Conservation (phyloP, 1,139 yeast genomes). For the Hyphopichia pseudoburtonii region DNA sequence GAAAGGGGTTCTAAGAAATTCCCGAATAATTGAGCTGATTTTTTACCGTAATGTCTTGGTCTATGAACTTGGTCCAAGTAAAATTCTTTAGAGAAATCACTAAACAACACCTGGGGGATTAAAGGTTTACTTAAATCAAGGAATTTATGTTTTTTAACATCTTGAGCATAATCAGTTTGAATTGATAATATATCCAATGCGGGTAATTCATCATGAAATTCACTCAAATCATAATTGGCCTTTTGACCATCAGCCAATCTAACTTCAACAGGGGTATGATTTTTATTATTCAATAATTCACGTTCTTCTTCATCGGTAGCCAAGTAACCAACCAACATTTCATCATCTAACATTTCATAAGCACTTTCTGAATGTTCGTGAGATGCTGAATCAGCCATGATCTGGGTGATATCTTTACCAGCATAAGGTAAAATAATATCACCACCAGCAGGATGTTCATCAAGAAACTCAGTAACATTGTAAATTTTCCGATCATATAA, state of each 20-base stretch:
- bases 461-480: slow-evolving; percentile 74
- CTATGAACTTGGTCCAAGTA: slow-evolving; percentile 95
- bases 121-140: slow-evolving; percentile 83
- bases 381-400: slow-evolving; percentile 65
- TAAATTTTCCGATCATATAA: slow-evolving; percentile 73
- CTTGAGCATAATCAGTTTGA: slow-evolving; percentile 74
- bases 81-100: slow-evolving; percentile 79
- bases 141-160: slow-evolving; percentile 76
- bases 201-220: slow-evolving; percentile 65
- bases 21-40: slow-evolving; percentile 77
- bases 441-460: slow-evolving; percentile 87
- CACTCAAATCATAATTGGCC: slow-evolving; percentile 27
- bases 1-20: slow-evolving; percentile 49
- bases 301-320: slow-evolving; percentile 47
- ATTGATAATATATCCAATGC: slow-evolving; percentile 69
- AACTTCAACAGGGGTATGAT: slow-evolving; percentile 45
- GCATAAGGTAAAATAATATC: slow-evolving; percentile 74
- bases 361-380: slow-evolving; percentile 86
- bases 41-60: slow-evolving; percentile 82
- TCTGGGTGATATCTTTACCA: slow-evolving; percentile 79
- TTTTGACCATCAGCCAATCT: slow-evolving; percentile 23
- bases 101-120: slow-evolving; percentile 71
- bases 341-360: slow-evolving; percentile 85
- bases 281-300: slow-evolving; percentile 41
- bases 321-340: slow-evolving; percentile 47